Conservation (phyloP, 2,329 filamentous ascomycete genomes). For the Pseudogymnoascus sp. region DNA sequence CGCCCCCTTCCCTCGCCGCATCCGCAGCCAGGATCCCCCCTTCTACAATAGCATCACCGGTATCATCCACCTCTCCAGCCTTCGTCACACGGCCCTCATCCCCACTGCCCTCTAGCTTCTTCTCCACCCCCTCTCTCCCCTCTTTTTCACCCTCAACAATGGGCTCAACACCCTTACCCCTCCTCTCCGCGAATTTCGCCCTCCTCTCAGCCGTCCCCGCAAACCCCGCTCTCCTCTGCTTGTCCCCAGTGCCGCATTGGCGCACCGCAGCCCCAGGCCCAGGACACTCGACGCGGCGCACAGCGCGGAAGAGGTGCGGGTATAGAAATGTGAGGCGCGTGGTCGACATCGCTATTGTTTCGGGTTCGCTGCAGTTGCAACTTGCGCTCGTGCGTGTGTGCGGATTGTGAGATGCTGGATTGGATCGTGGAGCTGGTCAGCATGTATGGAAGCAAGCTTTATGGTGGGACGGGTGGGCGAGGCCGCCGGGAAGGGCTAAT, state of each 20-base stretch:
- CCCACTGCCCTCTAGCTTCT: constrained; percentile 8
- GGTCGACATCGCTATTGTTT: constrained; percentile 43
- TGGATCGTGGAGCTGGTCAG: constrained; percentile 4
- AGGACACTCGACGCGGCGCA: constrained; percentile 37
- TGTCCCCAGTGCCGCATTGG: constrained; percentile 21
- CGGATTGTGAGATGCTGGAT: neutral
- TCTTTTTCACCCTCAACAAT: constrained; percentile 27
- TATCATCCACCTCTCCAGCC: constrained; percentile 23
- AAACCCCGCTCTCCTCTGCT: constrained; percentile 27
- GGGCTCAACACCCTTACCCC: constrained; percentile 55
- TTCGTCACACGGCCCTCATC: neutral
- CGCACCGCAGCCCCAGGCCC: constrained; percentile 26
- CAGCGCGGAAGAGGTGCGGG: constrained; percentile 53
- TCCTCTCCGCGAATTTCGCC: constrained; percentile 42
- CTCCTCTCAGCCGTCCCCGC: constrained; percentile 31
- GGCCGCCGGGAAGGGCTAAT: neutral
- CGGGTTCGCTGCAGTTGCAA: neutral
- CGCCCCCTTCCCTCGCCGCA: neutral
- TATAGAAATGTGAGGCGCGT: constrained; percentile 60
- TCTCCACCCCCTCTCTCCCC: constrained; percentile 19
- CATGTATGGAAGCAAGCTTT: neutral
- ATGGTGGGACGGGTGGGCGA: neutral
- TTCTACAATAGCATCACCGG: constrained; percentile 13
- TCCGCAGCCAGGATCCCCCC: constrained; percentile 1
- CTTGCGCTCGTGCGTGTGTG: neutral